Conservation (phyloP, 169 alveolate species). For the Plasmodium yoelii region DNA sequence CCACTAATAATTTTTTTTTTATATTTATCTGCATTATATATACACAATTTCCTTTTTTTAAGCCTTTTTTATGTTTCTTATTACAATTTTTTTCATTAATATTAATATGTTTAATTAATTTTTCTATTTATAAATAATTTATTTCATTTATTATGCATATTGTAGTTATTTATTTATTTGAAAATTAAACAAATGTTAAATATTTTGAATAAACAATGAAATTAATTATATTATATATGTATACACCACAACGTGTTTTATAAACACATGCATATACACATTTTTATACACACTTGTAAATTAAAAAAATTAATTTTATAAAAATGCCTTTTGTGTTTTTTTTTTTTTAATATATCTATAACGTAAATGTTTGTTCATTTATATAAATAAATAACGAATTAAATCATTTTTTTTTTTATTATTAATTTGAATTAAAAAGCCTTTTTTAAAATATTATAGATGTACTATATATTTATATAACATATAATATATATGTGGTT, state of each 20-base stretch:
- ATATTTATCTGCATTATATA: too few relatives aligned
- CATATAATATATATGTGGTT: conserved; percentile 7
- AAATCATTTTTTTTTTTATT: conserved; percentile 1
- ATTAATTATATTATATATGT: conserved; percentile 6
- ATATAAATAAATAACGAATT: background rate
- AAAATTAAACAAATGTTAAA: background rate
- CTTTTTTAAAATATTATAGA: background rate
- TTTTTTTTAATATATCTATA: background rate
- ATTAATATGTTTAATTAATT: too few relatives aligned
- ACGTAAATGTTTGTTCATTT: background rate
- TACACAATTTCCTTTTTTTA: background rate
- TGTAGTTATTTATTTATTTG: too few relatives aligned
- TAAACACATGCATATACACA: conserved; percentile 14
- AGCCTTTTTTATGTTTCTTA: background rate
- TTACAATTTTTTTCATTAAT: background rate
- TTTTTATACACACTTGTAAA: conserved; percentile 26
- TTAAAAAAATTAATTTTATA: background rate
- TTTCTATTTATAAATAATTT: background rate
- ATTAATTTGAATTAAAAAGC: conserved; percentile 10
- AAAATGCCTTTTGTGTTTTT: conserved; percentile 2
- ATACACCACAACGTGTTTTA: background rate
- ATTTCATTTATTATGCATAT: background rate
- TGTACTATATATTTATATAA: conserved; percentile 5
- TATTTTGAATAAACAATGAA: background rate
- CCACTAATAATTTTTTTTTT: too few relatives aligned